Evolutionary conservation across 257 asterid genomes (phyloP).

Genomic region (Nicotiana noctiflora): DNA sequence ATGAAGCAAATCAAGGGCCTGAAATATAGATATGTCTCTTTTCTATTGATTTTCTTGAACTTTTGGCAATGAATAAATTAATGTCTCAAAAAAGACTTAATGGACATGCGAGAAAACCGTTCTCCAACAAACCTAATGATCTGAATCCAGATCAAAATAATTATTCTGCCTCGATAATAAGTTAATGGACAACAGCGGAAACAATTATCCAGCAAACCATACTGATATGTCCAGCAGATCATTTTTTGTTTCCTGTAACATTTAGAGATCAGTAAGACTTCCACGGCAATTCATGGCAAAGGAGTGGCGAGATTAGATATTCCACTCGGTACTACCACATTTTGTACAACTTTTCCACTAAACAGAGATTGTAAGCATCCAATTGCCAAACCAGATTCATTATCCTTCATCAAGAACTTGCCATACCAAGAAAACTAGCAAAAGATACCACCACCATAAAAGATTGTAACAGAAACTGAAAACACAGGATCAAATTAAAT

Average conservation of each 20-base stretch:
- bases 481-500: not conserved
- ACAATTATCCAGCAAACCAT: not conserved
- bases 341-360: not conserved
- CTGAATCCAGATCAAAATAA: not conserved
- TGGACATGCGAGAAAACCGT: not conserved
- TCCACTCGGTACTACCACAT: not conserved
- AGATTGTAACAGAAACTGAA: not conserved
- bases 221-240: not conserved
- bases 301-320: not conserved
- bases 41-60: not conserved
- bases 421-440: not conserved
- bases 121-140: not conserved
- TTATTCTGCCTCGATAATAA: not conserved
- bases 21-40: not conserved
- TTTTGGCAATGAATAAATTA: not conserved
- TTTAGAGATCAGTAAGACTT: not conserved
- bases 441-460: not conserved
- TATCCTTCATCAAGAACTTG: not conserved
- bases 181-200: not conserved
- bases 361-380: not conserved
- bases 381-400: not conserved
- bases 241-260: not conserved
- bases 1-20: not conserved
- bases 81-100: not conserved
- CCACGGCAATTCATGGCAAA: not conserved